Evolutionary conservation across 805 yeast species (phyloP).

Genomic region (Cyberlindnera subsufficiens): DNA sequence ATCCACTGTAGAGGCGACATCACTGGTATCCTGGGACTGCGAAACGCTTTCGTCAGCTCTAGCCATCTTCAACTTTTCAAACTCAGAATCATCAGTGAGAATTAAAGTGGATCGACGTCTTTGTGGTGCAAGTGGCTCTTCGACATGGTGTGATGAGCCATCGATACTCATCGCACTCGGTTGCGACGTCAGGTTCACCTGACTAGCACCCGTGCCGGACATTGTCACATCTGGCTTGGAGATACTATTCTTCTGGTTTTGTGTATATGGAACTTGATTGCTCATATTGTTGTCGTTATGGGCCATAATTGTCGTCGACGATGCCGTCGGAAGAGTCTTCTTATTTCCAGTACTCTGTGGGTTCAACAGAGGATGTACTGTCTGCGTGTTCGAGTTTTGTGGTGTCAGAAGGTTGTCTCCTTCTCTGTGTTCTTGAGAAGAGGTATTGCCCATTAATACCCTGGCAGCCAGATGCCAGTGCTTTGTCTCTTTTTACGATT

Average conservation of each 20-base stretch:
- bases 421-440: slow-evolving; percentile 6
- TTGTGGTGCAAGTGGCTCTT: slow-evolving; percentile 2
- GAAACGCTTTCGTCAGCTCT: slow-evolving; percentile 23
- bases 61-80: slow-evolving; percentile 41
- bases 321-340: slow-evolving; percentile 13
- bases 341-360: slow-evolving; percentile 7
- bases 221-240: slow-evolving; percentile 22
- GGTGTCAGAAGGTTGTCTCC: neutral
- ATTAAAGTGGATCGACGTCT: slow-evolving; percentile 69
- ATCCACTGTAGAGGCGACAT: slow-evolving; percentile 4
- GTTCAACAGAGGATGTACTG: slow-evolving; percentile 17
- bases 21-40: slow-evolving; percentile 7
- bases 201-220: slow-evolving; percentile 22
- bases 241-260: slow-evolving; percentile 5
- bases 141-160: slow-evolving; percentile 1
- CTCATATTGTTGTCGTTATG: slow-evolving; percentile 7
- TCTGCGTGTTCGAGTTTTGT: slow-evolving; percentile 2
- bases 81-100: slow-evolving; percentile 61
- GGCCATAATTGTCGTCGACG: slow-evolving; percentile 18
- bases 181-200: slow-evolving; percentile 17
- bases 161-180: slow-evolving; percentile 24
- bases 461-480: too few relatives aligned
- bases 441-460: slow-evolving; percentile 10
- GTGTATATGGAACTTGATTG: neutral
- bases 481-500: too few relatives aligned